Evolutionary conservation across 2,329 filamentous ascomycete genomes (phyloP).

Genomic region (Tolypocladium pustulatum): DNA sequence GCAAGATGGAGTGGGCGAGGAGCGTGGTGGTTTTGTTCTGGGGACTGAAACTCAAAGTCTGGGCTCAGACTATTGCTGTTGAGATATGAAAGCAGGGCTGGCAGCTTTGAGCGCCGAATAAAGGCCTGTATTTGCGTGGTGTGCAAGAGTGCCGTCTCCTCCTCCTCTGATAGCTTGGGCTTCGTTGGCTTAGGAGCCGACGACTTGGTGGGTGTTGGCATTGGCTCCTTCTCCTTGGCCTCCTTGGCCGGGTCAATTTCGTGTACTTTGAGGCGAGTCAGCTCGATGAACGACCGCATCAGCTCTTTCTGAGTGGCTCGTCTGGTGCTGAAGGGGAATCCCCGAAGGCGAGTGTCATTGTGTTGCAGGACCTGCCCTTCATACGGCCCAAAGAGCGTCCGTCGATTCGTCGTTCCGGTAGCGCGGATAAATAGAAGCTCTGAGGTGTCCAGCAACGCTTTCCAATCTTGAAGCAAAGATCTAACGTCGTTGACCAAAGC

Average conservation of each 20-base stretch:
- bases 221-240: slow-evolving; percentile 30
- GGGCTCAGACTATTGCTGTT: slow-evolving; percentile 61
- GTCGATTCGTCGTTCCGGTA: slow-evolving; percentile 74
- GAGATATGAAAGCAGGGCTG: slow-evolving; percentile 76
- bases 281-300: slow-evolving; percentile 87
- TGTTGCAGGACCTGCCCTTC: slow-evolving; percentile 74
- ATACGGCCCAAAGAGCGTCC: slow-evolving; percentile 83
- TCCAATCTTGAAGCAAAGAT: slow-evolving; percentile 74
- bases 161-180: slow-evolving; percentile 66
- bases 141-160: slow-evolving; percentile 72
- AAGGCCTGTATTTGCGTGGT: slow-evolving; percentile 83
- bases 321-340: slow-evolving; percentile 88
- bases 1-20: slow-evolving; percentile 79
- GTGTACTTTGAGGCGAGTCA: slow-evolving; percentile 79
- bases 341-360: slow-evolving; percentile 70
- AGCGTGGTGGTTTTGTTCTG: slow-evolving; percentile 65
- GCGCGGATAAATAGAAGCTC: slow-evolving; percentile 84
- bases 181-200: slow-evolving; percentile 39
- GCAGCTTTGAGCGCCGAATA: slow-evolving; percentile 80
- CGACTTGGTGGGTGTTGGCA: slow-evolving; percentile 21
- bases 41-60: slow-evolving; percentile 66
- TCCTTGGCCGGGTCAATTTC: slow-evolving; percentile 60
- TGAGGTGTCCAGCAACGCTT: slow-evolving; percentile 68
- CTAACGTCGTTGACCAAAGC: slow-evolving; percentile 85
- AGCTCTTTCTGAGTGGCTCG: slow-evolving; percentile 89